Evolutionary conservation across 2,329 filamentous ascomycete genomes (phyloP).

Genomic region (Cordyceps fumosorosea): DNA sequence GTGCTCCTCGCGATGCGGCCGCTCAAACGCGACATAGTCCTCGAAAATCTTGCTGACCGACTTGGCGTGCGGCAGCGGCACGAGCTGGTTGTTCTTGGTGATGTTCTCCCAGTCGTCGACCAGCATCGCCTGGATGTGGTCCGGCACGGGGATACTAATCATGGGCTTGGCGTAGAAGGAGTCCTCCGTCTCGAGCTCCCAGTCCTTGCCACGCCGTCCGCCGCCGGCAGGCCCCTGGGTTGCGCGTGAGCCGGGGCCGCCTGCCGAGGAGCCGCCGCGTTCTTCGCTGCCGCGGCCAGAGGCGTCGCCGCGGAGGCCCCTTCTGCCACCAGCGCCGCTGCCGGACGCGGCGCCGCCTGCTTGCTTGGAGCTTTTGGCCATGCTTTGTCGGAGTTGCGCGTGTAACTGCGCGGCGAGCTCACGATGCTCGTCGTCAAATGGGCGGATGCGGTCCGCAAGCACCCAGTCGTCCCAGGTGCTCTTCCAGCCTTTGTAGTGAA

Average conservation of each 20-base stretch:
- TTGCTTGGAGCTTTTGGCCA: slow-evolving; percentile 46
- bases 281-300: slow-evolving; percentile 69
- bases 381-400: slow-evolving; percentile 58
- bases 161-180: slow-evolving; percentile 76
- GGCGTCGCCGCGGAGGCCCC: slow-evolving; percentile 18
- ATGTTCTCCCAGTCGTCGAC: slow-evolving; percentile 99
- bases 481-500: slow-evolving; percentile 99
- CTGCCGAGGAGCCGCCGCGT: slow-evolving; percentile 41
- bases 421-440: slow-evolving; percentile 91
- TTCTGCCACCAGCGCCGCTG: slow-evolving; percentile 17
- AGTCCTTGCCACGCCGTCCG: slow-evolving; percentile 67
- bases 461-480: slow-evolving; percentile 99
- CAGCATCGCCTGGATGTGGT: slow-evolving; percentile 82
- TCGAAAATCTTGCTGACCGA: slow-evolving; percentile 73
- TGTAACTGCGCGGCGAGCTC: slow-evolving; percentile 73
- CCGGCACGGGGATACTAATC: slow-evolving; percentile 79
- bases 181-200: slow-evolving; percentile 87
- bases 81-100: slow-evolving; percentile 88
- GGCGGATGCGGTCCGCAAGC: slow-evolving; percentile 83
- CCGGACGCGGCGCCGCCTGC: not conserved
- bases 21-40: slow-evolving; percentile 70
- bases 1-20: slow-evolving; percentile 55
- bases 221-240: slow-evolving; percentile 55
- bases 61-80: slow-evolving; percentile 71
- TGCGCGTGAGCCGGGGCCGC: slow-evolving; percentile 31